Base-by-base conservation (phyloP, 345 rosid genomes). In the Hibiscus syriacus region DNA sequence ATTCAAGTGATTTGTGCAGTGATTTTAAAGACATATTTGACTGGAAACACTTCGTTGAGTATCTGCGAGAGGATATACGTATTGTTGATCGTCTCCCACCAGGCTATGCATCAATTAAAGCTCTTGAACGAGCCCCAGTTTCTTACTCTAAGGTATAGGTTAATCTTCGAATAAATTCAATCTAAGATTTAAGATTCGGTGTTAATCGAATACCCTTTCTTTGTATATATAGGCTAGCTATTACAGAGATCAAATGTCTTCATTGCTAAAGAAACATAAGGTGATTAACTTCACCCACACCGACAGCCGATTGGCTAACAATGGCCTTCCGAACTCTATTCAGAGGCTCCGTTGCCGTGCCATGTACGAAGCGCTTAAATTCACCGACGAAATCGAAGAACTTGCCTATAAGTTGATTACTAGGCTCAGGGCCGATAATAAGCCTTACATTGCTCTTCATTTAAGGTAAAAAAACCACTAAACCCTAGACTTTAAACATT, bases 261-360 rank as follows among this genome's bases (percentile, higher is more conserved):
- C 77, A 13, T 48, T 80, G 58, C 67, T 91, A 25, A 80, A 79
- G 76, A 58, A 77, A 48, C 78, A 80, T 61, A 83, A 78, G 60
- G 86, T 89, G 70, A 73, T 89, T 45, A 79, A 82, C 14, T 89
- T 87, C 69, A 81, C 86, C 0, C 88, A 75, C 55, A 73, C 86
- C 0, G 87, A 85, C 73, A 80, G 94, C 5, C 89, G 94, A 9
- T 76, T 92, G 1, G 88, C 86, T 4, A 87, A 85, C 66, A 89
- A 86, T 58, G 92, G 84, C 22, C 74, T 84, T 2, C 63, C 83
- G 2, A 68, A 79, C 43, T 59, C 86, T 0, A 83, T 89, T 67
- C 98, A 92, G 71, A 68, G 79, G 63, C 90, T 87, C 1, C 81
- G 96, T 0, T 92, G 96, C 32, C 86, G 86, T 0, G 85, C 96